Percentiles rank a stretch among this genome's conserved stretches.
phyloP scores from a whole-genome alignment of 306 rosid species.

The Trifolium subterraneum region DNA sequence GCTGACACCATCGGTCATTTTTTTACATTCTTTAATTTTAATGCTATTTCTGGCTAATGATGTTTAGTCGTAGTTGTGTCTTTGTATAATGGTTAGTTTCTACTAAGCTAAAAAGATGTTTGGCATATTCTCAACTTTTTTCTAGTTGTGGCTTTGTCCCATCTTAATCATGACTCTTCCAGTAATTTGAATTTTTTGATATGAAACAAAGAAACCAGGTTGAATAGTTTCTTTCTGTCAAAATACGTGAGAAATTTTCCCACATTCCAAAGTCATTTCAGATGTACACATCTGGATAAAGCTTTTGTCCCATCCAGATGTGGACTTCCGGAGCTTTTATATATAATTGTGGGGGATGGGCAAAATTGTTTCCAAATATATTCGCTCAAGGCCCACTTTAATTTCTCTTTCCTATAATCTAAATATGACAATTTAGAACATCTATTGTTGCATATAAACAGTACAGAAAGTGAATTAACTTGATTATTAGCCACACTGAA shows the following conservation, averaged over 20 bases:
- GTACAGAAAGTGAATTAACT: neutral
- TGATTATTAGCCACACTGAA: neutral
- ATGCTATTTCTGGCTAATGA: slow-evolving; percentile 16
- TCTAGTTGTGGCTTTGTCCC: slow-evolving; percentile 6
- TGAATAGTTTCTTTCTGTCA: neutral
- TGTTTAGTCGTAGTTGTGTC: slow-evolving; percentile 1
- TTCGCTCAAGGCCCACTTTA: neutral
- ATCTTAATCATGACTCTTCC: slow-evolving; percentile 20
- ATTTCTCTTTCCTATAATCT: slow-evolving; percentile 15
- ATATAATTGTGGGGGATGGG: neutral
- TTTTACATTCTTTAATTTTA: slow-evolving; percentile 33
- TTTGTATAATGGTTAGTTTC: slow-evolving; percentile 19
- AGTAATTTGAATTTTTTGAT: slow-evolving; percentile 11
- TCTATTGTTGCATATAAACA: neutral
- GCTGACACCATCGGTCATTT: slow-evolving; percentile 78
- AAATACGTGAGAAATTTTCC: neutral
- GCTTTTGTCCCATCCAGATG: neutral
- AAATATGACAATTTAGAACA: slow-evolving; percentile 9
- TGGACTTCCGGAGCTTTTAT: neutral
- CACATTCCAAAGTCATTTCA: neutral
- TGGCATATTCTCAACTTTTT: slow-evolving; percentile 11
- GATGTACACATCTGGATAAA: neutral
- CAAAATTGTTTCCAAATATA: neutral
- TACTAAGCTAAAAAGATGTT: neutral
- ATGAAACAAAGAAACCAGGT: neutral